phyloP scores from a whole-genome alignment of 345 rosid species.

The Balakata baccata region DNA sequence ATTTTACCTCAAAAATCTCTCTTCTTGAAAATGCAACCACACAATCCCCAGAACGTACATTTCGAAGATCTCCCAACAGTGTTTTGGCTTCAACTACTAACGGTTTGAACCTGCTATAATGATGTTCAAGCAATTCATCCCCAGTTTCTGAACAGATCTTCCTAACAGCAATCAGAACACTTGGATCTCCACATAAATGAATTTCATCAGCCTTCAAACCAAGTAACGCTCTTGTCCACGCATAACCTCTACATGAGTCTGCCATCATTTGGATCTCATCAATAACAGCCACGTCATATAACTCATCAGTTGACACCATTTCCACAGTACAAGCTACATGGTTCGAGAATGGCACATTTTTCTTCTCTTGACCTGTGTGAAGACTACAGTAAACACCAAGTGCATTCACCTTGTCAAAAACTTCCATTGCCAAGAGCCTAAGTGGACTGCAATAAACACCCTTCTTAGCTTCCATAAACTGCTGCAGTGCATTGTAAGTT shows the following conservation, averaged over 20 bases:
- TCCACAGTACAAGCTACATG: conserved; percentile 91
- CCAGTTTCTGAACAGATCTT: conserved; percentile 85
- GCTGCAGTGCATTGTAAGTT: conserved; percentile 83
- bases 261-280: conserved; percentile 95
- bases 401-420: conserved; percentile 91
- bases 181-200: conserved; percentile 95
- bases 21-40: conserved; percentile 90
- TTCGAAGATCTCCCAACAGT: conserved; percentile 66
- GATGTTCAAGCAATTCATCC: conserved; percentile 75
- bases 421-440: conserved; percentile 97
- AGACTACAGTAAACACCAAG: conserved; percentile 87
- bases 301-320: conserved; percentile 75
- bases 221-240: conserved; percentile 89
- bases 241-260: conserved; percentile 72
- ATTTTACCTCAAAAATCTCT: conserved; percentile 87
- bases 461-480: conserved; percentile 83
- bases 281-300: conserved; percentile 84
- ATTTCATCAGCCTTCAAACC: conserved; percentile 93
- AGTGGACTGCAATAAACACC: conserved; percentile 92
- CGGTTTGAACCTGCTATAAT: conserved; percentile 81
- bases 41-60: conserved; percentile 81
- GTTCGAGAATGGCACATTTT: conserved; percentile 67
- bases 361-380: conserved; percentile 87
- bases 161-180: conserved; percentile 72
- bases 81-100: conserved; percentile 90